A percentile compares a stretch with the other conserved stretches of the same genome.
Evolutionary conservation across 2,329 filamentous ascomycete species (phyloP).

Genomic region (Capronia americana): DNA sequence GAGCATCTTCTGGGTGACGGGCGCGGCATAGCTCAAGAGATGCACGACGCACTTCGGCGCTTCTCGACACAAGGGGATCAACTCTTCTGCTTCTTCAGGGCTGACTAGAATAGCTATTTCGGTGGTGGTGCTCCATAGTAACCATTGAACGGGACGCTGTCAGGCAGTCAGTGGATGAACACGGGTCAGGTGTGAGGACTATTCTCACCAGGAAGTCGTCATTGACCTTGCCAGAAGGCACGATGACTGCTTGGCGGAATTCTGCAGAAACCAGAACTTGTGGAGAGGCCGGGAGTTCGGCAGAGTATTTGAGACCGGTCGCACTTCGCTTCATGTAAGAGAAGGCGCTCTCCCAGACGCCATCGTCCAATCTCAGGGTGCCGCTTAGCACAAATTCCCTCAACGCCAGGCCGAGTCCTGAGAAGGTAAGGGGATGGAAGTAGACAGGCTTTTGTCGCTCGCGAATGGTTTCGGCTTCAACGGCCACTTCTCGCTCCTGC

Average conservation of each 20-base stretch:
- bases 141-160: conserved; percentile 59
- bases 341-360: conserved; percentile 14
- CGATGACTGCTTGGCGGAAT: conserved; percentile 55
- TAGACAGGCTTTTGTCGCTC: conserved; percentile 58
- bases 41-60: conserved; percentile 42
- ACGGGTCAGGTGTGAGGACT: not conserved
- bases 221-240: conserved; percentile 21
- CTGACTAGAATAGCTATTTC: conserved; percentile 55
- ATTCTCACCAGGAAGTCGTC: conserved; percentile 55
- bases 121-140: conserved; percentile 51
- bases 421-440: conserved; percentile 51
- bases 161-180: not conserved
- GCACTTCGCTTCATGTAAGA: conserved; percentile 43
- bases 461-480: conserved; percentile 67
- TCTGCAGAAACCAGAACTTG: conserved; percentile 58
- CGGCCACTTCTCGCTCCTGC: conserved; percentile 68
- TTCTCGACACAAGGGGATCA: conserved; percentile 53
- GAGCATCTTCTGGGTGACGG: conserved; percentile 47
- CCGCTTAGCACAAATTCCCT: conserved; percentile 48
- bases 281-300: conserved; percentile 6
- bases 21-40: conserved; percentile 61
- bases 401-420: conserved; percentile 55
- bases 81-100: conserved; percentile 64
- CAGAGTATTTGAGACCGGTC: conserved; percentile 31
- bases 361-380: conserved; percentile 2